Evolutionary conservation across 2,329 filamentous ascomycete species (phyloP), one percentile per base, ranked within the genome.

Genomic region (Chrysosporium keratinophilum): DNA sequence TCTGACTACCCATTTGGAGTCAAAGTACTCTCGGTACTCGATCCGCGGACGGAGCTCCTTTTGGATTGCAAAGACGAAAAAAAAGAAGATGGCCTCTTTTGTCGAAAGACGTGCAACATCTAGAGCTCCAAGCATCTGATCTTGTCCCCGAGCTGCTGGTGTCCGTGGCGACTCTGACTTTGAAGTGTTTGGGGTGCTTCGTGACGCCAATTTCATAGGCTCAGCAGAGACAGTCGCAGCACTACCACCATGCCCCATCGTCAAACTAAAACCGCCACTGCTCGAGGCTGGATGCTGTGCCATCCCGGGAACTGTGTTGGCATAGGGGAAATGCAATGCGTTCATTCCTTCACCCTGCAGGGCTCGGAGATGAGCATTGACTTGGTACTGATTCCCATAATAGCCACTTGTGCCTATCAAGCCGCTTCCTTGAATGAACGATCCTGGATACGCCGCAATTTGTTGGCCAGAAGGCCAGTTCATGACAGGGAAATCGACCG

Each of bases 51-150:
- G 43, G 9, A 69, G 58, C 6, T 57, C 44, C 10, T 59, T 60
- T 46, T 65, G 60, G 5, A 63, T 54, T 1, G 58, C 54, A 5
- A 71, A 42, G 1, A 67, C 60, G 10, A 64, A 65, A 51, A 69
- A 70, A 50, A 59, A 64, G 15, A 67, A 70, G 5, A 70, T 42
- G 0, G 63, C 58, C 17, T 62, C 56, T 3, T 57, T 50, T n/a
- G 51, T 47, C 7, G 50, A 54, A 45, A 67, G 34, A 1, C 19
- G 41, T 1, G 42, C 40, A 31, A 59, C 11, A 12, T 56, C 49
- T 7, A 61, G 14, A n/a, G 50, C 46, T 5, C 44, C 54, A 1
- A 63, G 47, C 5, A 42, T n/a, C n/a, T n/a, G n/a, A 23, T 20
- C 19, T 46, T 28, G 23, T 9, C 14, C 19, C 20, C 10, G 5